Conservation (phyloP, 768 basidiomycete species). For the Rhizopogon sp. region DNA sequence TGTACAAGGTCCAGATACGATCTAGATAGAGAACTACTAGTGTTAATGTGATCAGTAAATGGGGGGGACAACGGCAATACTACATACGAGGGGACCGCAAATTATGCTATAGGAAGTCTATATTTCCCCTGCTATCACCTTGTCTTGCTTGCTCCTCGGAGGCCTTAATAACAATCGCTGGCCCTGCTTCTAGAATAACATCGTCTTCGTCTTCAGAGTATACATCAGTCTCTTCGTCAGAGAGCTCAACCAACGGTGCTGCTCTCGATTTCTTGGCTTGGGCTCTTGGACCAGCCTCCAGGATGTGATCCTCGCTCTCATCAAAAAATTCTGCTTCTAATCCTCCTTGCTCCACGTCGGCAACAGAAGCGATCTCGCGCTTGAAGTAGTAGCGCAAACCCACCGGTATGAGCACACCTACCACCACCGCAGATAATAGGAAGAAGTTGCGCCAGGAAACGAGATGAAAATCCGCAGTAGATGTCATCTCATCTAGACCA, state of each 20-base stretch:
- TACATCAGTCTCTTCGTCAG: constrained; percentile 32
- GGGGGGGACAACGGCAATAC: background rate
- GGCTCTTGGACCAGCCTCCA: constrained; percentile 53
- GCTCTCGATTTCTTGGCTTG: constrained; percentile 36
- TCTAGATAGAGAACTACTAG: background rate
- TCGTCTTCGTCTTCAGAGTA: constrained; percentile 55
- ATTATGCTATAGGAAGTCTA: background rate
- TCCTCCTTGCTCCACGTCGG: constrained; percentile 30
- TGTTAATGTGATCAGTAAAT: background rate
- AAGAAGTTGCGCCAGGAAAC: constrained; percentile 91
- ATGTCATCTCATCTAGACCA: constrained; percentile 93
- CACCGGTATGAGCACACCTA: constrained; percentile 92
- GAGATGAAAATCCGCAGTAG: constrained; percentile 87
- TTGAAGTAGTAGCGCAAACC: constrained; percentile 82
- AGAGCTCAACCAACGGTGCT: constrained; percentile 23
- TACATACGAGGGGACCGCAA: background rate
- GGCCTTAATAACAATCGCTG: constrained; percentile 45
- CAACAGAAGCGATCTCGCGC: constrained; percentile 44
- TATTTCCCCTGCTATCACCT: background rate
- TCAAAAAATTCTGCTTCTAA: constrained; percentile 28
- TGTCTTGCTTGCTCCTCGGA: constrained; percentile 10
- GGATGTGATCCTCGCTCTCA: constrained; percentile 41
- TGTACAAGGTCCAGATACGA: background rate
- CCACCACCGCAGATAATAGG: constrained; percentile 75
- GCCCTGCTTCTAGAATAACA: constrained; percentile 71